Base-by-base conservation (phyloP, 257 asterid species). In the Penstemon eatonii region DNA sequence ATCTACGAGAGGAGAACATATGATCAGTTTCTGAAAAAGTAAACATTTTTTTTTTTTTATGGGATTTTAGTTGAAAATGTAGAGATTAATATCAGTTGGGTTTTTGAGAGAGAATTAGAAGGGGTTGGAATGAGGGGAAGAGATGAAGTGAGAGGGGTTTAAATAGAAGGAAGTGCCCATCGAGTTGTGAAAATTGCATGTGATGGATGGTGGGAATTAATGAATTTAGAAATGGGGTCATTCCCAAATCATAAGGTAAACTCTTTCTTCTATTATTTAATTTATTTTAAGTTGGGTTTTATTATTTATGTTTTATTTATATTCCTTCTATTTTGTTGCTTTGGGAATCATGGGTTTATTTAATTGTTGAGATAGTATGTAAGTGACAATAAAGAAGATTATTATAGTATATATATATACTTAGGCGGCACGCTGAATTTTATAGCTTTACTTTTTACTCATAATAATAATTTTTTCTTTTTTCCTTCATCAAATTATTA, bases 241-340 rank as follows among this genome's bases (percentile, higher is more conserved):
- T 47, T 57, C 53, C 49, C 81, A 75, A 78, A 85, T 86, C 85
- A 79, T 85, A 73, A 72, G 87, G 75, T 42, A 47, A 69, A 64
- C 66, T 73, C 74, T 62, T 65, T 56, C 37, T 71, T 54, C 6
- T 36, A 79, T 67, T 83, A 74, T n/a, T n/a, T n/a, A n/a, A n/a
- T n/a, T n/a, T n/a, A n/a, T 71, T 77, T 74, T 39, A 41, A 47
- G 54, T 15, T 42, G 46, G 64, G 41, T 51, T 37, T 55, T 74
- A 10, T 6, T 47, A 52, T 13, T 42, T 65, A 66, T 37, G 51
- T 18, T 37, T 56, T 56, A 9, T 56, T 63, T 68, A 57, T 67
- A 38, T 15, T 57, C 65, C 69, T 19, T 43, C 41, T 25, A 43
- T 73, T 68, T 64, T 59, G 12, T 69, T 44, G 44, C 25, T 43